Evolutionary conservation across 2,329 filamentous ascomycete species (phyloP).

Genomic region (Ceratocystis alfenasii): DNA sequence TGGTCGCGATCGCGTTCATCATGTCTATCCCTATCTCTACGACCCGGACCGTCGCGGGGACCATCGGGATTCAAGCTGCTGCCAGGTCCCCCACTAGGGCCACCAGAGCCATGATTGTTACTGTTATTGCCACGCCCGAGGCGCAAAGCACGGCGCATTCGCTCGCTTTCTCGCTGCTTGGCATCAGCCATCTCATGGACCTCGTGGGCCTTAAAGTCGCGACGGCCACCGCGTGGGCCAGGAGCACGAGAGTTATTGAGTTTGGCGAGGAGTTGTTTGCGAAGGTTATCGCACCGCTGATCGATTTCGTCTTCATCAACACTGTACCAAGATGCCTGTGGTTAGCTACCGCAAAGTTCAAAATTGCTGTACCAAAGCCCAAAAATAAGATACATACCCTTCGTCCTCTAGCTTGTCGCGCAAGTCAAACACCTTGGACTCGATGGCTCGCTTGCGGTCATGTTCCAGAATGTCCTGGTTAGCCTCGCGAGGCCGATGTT

Average conservation of each 20-base stretch:
- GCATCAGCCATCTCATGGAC: constrained; percentile 93
- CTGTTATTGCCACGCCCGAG: constrained; percentile 9
- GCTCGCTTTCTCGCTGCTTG: constrained; percentile 91
- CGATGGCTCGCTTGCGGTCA: constrained; percentile 78
- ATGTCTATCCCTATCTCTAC: constrained; percentile 1
- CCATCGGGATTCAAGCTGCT: not conserved
- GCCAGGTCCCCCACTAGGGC: not conserved
- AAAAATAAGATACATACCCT: constrained; percentile 41
- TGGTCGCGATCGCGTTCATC: not conserved
- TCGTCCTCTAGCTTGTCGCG: constrained; percentile 86
- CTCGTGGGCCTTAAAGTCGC: constrained; percentile 74
- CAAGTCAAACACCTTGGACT: constrained; percentile 86
- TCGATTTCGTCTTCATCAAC: constrained; percentile 89
- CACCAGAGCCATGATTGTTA: not conserved
- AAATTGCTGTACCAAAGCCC: not conserved
- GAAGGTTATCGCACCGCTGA: constrained; percentile 36
- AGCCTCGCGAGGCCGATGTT: constrained; percentile 69
- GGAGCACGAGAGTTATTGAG: constrained; percentile 27
- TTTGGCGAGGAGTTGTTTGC: constrained; percentile 33
- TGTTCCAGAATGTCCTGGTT: constrained; percentile 91
- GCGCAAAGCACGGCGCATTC: constrained; percentile 66
- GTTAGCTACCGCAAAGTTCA: not conserved
- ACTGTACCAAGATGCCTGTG: constrained; percentile 31
- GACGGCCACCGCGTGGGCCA: constrained; percentile 30
- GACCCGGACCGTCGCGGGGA: not conserved